Evolutionary conservation across 2,329 filamentous ascomycete species (phyloP).

Genomic region (Didymella segeticola): DNA sequence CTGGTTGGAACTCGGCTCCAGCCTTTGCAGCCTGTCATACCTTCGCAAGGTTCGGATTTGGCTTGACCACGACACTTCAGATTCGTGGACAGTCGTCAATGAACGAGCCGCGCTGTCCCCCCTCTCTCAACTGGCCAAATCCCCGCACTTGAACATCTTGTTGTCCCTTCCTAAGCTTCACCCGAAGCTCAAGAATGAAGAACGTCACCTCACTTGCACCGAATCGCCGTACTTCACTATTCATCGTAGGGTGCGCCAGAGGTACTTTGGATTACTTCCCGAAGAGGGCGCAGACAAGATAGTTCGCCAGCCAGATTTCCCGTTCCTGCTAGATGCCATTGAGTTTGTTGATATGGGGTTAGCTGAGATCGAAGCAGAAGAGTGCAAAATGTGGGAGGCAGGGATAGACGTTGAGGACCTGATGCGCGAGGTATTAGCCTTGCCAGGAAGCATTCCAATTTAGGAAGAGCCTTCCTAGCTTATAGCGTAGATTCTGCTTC

Average conservation of each 20-base stretch:
- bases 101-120: background rate
- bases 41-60: background rate
- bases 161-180: background rate
- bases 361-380: background rate
- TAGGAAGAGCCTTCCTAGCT: too few species aligned
- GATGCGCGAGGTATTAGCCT: too few species aligned
- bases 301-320: background rate
- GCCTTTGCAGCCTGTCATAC: background rate
- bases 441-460: too few species aligned
- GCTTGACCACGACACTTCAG: background rate
- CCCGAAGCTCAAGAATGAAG: background rate
- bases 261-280: background rate
- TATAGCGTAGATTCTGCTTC: too few species aligned
- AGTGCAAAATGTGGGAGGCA: background rate
- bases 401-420: background rate
- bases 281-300: background rate
- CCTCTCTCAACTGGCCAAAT: background rate
- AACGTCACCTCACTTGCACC: background rate
- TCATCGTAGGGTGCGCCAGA: background rate
- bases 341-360: background rate
- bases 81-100: background rate
- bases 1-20: background rate
- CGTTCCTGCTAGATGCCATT: background rate
- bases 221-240: background rate
- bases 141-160: background rate